Evolutionary conservation across 2,329 filamentous ascomycete species (phyloP).

Genomic region (Talaromyces sp.): DNA sequence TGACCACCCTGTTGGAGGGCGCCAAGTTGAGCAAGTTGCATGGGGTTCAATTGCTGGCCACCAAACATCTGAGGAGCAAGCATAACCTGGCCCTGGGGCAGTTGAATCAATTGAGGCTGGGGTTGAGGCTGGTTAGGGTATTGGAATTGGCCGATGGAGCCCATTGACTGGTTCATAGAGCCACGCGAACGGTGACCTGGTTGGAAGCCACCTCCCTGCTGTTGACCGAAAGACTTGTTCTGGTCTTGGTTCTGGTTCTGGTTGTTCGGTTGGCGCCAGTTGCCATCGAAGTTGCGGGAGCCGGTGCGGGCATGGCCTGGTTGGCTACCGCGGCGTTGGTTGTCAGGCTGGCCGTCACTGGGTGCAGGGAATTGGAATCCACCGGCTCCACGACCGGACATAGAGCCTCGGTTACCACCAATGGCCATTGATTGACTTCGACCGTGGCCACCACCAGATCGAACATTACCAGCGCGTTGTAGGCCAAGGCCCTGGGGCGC

Average conservation of each 20-base stretch:
- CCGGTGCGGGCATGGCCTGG: constrained; percentile 75
- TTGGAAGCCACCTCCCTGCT: constrained; percentile 71
- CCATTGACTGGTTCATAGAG: constrained; percentile 85
- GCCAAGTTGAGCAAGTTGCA: constrained; percentile 88
- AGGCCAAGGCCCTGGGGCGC: constrained; percentile 65
- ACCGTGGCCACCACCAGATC: constrained; percentile 69
- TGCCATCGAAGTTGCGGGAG: constrained; percentile 95
- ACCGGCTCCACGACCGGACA: constrained; percentile 65
- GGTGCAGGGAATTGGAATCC: constrained; percentile 70
- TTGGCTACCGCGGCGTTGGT: constrained; percentile 73
- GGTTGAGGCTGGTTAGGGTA: constrained; percentile 86
- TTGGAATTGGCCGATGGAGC: constrained; percentile 82
- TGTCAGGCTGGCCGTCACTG: constrained; percentile 61
- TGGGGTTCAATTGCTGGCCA: constrained; percentile 81
- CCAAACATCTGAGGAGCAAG: constrained; percentile 80
- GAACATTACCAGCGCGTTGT: constrained; percentile 79
- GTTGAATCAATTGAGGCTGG: constrained; percentile 84
- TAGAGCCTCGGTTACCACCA: constrained; percentile 67
- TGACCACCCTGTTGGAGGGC: constrained; percentile 81
- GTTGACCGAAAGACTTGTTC: constrained; percentile 62
- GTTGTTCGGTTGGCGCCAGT: constrained; percentile 85
- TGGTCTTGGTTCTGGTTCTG: constrained; percentile 37
- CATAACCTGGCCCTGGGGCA: constrained; percentile 79
- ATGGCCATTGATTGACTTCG: constrained; percentile 56
- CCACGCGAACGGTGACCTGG: constrained; percentile 84